These are phyloP conservation scores for Exophiala sp. DNA, from an alignment of 2,329 filamentous ascomycete genomes.

Conservation along the genomic window DNA sequence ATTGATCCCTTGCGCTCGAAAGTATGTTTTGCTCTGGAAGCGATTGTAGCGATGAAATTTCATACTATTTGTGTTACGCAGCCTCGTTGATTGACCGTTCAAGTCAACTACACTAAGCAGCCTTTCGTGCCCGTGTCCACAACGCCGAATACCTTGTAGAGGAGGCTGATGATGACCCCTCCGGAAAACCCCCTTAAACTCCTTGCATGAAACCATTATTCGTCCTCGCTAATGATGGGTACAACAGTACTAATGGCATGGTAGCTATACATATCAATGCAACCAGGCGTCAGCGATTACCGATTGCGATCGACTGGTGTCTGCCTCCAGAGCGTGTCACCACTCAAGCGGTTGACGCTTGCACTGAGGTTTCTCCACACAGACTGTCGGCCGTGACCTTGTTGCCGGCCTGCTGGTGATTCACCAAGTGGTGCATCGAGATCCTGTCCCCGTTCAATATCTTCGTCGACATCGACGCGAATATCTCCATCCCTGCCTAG, in stretches of 20 bases:
- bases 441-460: slow-evolving; percentile 40
- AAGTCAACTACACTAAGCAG: background rate
- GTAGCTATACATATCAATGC: background rate
- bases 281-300: slow-evolving; percentile 10
- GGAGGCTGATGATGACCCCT: background rate
- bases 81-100: background rate
- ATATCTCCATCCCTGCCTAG: slow-evolving; percentile 37
- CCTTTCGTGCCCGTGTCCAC: background rate
- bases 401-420: slow-evolving; percentile 20
- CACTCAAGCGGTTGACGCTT: slow-evolving; percentile 43
- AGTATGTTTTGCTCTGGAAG: no score
- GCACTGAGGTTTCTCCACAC: slow-evolving; percentile 42
- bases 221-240: background rate
- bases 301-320: slow-evolving; percentile 27
- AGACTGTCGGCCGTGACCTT: slow-evolving; percentile 33
- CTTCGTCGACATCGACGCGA: slow-evolving; percentile 34
- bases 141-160: background rate
- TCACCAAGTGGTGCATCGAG: slow-evolving; percentile 33
- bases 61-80: background rate
- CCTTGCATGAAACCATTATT: background rate
- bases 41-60: background rate
- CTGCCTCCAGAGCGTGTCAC: slow-evolving; percentile 36
- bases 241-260: background rate
- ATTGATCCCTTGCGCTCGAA: no score
- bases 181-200: background rate